Percentiles rank a stretch among this genome's conserved stretches.
These are phyloP conservation scores for Rosa rugosa DNA, from an alignment of 306 rosid species.

Conservation along the genomic window DNA sequence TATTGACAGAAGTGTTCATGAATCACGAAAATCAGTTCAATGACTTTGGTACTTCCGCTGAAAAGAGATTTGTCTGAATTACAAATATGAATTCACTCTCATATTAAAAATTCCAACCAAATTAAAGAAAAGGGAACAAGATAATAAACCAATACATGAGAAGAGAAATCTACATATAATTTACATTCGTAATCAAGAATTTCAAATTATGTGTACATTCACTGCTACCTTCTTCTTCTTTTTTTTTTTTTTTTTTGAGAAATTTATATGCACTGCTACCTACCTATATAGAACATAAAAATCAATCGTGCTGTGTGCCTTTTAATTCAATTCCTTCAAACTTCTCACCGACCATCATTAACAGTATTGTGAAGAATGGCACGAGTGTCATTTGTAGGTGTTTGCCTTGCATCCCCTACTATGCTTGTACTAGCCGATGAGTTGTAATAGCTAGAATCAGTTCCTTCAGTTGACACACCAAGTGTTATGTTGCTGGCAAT, in stretches of 20 bases:
- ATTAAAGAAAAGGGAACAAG: background rate
- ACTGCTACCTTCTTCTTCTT: too few relatives aligned
- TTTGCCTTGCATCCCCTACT: slow-evolving; percentile 25
- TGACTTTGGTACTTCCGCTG: too few relatives aligned
- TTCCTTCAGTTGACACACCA: slow-evolving; percentile 28
- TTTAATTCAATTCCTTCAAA: background rate
- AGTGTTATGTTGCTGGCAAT: slow-evolving; percentile 24
- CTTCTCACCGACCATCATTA: slow-evolving; percentile 38
- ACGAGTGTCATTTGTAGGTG: slow-evolving; percentile 24
- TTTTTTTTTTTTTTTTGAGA: too few relatives aligned
- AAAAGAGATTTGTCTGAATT: background rate
- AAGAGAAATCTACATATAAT: too few relatives aligned
- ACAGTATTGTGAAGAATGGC: slow-evolving; percentile 27
- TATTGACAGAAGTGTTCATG: too few relatives aligned
- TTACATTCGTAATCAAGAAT: too few relatives aligned
- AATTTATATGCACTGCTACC: too few relatives aligned
- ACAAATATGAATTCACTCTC: background rate
- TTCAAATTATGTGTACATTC: too few relatives aligned
- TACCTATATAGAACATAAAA: background rate
- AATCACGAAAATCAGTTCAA: too few relatives aligned
- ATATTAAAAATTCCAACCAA: too few relatives aligned
- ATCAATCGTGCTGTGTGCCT: background rate
- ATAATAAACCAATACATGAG: too few relatives aligned
- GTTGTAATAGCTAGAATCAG: slow-evolving; percentile 24
- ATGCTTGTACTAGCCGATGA: slow-evolving; percentile 36